Conservation (phyloP, 495 filamentous ascomycete species). For the Choiromyces venosus region DNA sequence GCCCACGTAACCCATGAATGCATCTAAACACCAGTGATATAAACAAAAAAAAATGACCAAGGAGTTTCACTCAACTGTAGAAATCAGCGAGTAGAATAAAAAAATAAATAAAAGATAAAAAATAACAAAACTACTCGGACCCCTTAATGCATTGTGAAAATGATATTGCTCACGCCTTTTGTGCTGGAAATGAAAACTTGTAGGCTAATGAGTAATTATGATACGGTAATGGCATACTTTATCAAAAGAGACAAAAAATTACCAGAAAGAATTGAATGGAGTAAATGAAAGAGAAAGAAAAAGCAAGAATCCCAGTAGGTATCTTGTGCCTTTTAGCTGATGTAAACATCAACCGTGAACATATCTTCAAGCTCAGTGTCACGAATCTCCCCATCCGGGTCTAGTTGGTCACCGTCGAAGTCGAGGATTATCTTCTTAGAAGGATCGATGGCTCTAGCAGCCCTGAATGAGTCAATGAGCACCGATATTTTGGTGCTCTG, state of each 20-base stretch:
- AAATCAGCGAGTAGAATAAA: neutral
- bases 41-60: neutral
- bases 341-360: conserved; percentile 70
- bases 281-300: neutral
- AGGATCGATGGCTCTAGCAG: conserved; percentile 45
- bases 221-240: neutral
- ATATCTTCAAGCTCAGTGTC: conserved; percentile 73
- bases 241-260: neutral
- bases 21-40: neutral
- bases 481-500: conserved; percentile 53
- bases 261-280: neutral
- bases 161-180: neutral
- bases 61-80: neutral
- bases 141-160: neutral
- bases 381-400: conserved; percentile 54
- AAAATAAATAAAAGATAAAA: too few species aligned
- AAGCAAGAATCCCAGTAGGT: neutral
- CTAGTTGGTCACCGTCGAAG: conserved; percentile 76
- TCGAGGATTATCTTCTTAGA: conserved; percentile 56
- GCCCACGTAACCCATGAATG: neutral
- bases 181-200: neutral
- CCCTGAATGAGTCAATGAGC: conserved; percentile 53
- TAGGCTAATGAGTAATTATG: neutral
- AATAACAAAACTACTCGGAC: neutral
- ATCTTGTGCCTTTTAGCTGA: conserved; percentile 45